Evolutionary conservation across 2,329 filamentous ascomycete genomes (phyloP), one percentile per base, ranked within the genome.

Genomic region (Didymosphaeria variabile): DNA sequence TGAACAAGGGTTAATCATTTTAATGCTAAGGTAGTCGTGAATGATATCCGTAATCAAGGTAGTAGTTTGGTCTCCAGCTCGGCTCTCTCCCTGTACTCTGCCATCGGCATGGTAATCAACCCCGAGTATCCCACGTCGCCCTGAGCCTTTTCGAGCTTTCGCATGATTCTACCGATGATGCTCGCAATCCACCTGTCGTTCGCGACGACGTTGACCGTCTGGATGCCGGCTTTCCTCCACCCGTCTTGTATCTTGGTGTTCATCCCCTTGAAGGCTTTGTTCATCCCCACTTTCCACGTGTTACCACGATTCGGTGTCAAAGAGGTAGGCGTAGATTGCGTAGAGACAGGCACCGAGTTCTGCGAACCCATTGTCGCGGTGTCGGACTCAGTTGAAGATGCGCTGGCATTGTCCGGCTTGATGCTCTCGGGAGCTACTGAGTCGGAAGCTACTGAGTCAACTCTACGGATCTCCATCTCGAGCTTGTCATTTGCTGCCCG

Each of bases 111-210:
- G 0, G 83, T 80, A 23, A 86, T 78, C 23, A 80, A 77, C 1
- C 80, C 82, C 55, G 79, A 81, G 63, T 85, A 86, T 1, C 84
- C 84, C 0, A 84, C 70, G 70, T 85, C 83, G 0, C 84, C 84
- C 59, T 82, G 79, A 36, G 80, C 81, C 26, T 76, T 79, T 71
- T 85, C 83, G 54, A 85, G 59, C 67, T 82, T 84, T 61, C 73
- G 76, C 59, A 82, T 83, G 4, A 84, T 73, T 62, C 83, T 85
- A 5, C 84, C 84, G 0, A 86, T 82, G 64, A 86, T 67, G 68
- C 81, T 83, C 38, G 84, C 84, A 66, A 86, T 85, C 83, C 84
- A 86, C 21, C 82, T 75, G 67, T 86, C 84, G 65, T 86, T 86
- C 5, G 83, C 80, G 38, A 84, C 77, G 1, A 79, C 81, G 57